Evolutionary conservation across 176 grass and related monocot species (phyloP), one percentile per base, ranked within the genome.

Genomic region (Musa troglodytarum): DNA sequence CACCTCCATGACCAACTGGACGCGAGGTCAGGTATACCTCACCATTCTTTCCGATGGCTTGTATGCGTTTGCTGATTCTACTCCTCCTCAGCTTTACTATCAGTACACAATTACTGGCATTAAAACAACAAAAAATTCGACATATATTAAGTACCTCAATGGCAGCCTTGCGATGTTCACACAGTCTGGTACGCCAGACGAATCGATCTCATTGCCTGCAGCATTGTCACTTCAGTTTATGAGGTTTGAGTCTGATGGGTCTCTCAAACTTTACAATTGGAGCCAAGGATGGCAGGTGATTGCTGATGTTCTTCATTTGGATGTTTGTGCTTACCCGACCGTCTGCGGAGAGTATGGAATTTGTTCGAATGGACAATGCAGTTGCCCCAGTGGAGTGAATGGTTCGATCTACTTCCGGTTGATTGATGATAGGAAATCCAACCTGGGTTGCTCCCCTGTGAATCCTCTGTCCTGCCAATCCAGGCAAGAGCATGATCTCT

Each of bases 241-340:
- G 68, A 90, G 88, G 68, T 69, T 90, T 1, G 83, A 90, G 21
- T 71, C 69, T 19, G 91, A 94, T 55, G 91, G 91, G 59, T 85
- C 88, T 74, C 65, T 90, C 43, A 63, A 78, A 21, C 17, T 80
- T 78, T 83, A 84, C 80, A n/a, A 61, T 57, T 69, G 59, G 59
- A 69, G 9, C 67, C 28, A n/a, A 19, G 74, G 24, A 21, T 87
- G 81, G 85, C 22, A 55, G 3, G 0, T 56, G 74, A 26, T 82
- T 15, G 62, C 54, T 71, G 88, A 94, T 84, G 76, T 94, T 61
- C 22, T 90, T 52, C 49, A 54, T 57, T 82, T 55, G 52, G 68
- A 88, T 57, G 75, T 56, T n/a, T 88, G 85, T 77, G 80, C 65
- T 10, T 94, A 90, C 65, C 91, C 91, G 9, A 87, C 69, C 17